Conservation (phyloP, 768 basidiomycete genomes). For the Vararia minispora region DNA sequence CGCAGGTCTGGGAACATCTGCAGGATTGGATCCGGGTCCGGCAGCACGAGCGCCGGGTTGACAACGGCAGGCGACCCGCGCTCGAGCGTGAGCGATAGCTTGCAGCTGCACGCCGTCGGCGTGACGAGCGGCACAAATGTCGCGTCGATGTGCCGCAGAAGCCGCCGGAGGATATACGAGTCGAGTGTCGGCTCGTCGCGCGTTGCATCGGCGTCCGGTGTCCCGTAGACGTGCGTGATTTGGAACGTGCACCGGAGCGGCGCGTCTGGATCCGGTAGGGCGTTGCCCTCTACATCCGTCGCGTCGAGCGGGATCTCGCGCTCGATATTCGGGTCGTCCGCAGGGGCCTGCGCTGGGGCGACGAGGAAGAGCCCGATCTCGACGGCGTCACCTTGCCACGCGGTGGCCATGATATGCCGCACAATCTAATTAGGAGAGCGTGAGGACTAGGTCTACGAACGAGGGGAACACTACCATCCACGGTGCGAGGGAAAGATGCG, state of each 20-base stretch:
- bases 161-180: conserved; percentile 45
- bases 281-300: conserved; percentile 5
- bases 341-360: conserved; percentile 14
- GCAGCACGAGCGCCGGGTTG: conserved; percentile 26
- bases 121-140: conserved; percentile 27
- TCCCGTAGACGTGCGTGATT: conserved; percentile 37
- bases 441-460: too few species aligned
- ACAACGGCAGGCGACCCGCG: conserved; percentile 39
- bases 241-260: conserved; percentile 48
- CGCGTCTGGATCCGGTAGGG: conserved; percentile 19
- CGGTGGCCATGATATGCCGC: conserved; percentile 67
- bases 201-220: conserved; percentile 13
- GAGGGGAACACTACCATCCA: conserved; percentile 13
- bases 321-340: conserved; percentile 2
- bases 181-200: conserved; percentile 32
- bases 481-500: conserved; percentile 1
- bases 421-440: conserved; percentile 67
- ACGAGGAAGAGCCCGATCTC: conserved; percentile 70
- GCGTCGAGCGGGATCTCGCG: conserved; percentile 11
- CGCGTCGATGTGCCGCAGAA: conserved; percentile 51
- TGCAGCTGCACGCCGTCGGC: conserved; percentile 39
- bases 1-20: conserved; percentile 37
- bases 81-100: conserved; percentile 54
- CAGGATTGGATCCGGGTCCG: conserved; percentile 36
- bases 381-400: conserved; percentile 68